Evolutionary conservation across 2,329 filamentous ascomycete species (phyloP), one percentile per base, ranked within the genome.

Genomic region (Hypoxylon sp.): DNA sequence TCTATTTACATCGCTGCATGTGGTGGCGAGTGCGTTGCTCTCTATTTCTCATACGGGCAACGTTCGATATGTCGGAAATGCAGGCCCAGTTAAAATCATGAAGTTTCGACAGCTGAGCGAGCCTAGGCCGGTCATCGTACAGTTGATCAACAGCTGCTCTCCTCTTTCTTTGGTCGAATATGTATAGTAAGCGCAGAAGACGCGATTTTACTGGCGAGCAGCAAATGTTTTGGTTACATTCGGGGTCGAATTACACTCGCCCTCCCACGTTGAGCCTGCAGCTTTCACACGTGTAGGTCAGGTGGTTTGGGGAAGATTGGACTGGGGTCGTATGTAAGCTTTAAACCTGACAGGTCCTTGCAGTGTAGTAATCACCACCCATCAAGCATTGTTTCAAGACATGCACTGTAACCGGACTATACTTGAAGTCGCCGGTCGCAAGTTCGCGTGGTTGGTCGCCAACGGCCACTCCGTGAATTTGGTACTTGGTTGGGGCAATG

Each of bases 151-250:
- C 65, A 60, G 65, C 50, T 65, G 64, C 53, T 51, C 63, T 14
- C 46, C 59, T 57, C 23, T 49, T 65, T 53, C 41, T 52, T 52
- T 57, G 61, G 52, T 60, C 41, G 48, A 50, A 49, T 56, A 65
- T 69, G 67, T 55, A 60, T 68, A 74, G 73, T 74, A 75, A 75
- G 73, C 72, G 68, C 63, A 60, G 63, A 58, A 65, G 60, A 71
- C 55, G 60, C 62, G 56, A 45, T 62, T 53, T 68, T 60, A 56
- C 43, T 62, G 30, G 34, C 45, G 36, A 52, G 46, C 30, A 32
- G 41, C 46, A 23, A 60, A 50, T 36, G 56, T 65, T 64, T 67
- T 55, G 65, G 67, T 72, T 71, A 66, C 71, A 72, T 71, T 67
- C 60, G 66, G 72, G 71, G 71, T 71, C 60, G 68, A 64, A 58